A percentile compares a stretch with the other conserved stretches of the same genome.
Conservation (phyloP, 2,329 filamentous ascomycete species). For the Myriosclerotinia scirpicola region DNA sequence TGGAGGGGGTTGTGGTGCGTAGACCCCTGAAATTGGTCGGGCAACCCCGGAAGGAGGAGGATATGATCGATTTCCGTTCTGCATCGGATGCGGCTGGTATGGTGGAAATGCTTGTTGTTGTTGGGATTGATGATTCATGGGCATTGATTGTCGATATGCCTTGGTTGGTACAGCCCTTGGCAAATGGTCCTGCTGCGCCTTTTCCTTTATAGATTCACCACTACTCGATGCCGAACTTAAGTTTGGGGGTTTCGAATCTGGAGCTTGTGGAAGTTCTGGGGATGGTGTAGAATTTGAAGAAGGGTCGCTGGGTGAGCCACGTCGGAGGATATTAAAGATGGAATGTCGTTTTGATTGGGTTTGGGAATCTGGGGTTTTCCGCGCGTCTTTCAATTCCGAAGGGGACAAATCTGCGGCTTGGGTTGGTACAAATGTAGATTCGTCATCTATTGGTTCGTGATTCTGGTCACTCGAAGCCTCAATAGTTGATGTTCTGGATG, state of each 20-base stretch:
- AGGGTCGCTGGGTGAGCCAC: constrained; percentile 33
- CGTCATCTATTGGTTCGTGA: constrained; percentile 23
- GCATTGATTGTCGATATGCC: constrained; percentile 47
- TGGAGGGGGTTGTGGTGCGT: constrained; percentile 44
- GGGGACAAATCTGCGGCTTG: constrained; percentile 27
- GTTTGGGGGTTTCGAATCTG: constrained; percentile 29
- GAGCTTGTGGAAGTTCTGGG: constrained; percentile 27
- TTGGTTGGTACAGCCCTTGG: constrained; percentile 36
- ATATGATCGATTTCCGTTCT: constrained; percentile 42
- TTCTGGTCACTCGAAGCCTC: constrained; percentile 35
- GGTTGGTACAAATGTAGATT: constrained; percentile 22
- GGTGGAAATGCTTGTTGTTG: constrained; percentile 46
- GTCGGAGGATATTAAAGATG: constrained; percentile 42
- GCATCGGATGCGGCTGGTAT: constrained; percentile 46
- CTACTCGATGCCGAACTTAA: constrained; percentile 36
- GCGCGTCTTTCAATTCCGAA: constrained; percentile 33
- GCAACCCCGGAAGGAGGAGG: constrained; percentile 40
- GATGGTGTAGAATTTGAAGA: constrained; percentile 25
- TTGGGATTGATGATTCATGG: constrained; percentile 46
- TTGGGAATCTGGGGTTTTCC: constrained; percentile 37
- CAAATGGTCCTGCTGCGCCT: constrained; percentile 29
- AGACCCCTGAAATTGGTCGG: constrained; percentile 50
- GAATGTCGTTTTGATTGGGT: constrained; percentile 40
- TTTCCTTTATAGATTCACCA: constrained; percentile 36
- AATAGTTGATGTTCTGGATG: constrained; percentile 33